phyloP scores from a whole-genome alignment of 2,329 filamentous ascomycete genomes.

The Dothistroma pini region DNA sequence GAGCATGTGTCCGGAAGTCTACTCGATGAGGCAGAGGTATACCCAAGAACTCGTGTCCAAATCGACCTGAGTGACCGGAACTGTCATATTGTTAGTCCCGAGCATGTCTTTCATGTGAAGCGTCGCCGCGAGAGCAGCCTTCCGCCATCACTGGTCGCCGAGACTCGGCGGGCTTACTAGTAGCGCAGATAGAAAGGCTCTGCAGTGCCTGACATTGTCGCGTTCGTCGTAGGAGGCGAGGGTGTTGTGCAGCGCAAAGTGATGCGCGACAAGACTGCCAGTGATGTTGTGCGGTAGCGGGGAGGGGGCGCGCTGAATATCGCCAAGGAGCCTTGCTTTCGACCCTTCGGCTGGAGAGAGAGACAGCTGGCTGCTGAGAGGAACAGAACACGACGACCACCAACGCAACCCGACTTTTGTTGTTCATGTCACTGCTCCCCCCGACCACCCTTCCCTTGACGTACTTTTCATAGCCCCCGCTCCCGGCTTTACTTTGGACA shows the following conservation, averaged over 20 bases:
- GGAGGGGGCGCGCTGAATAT: not conserved
- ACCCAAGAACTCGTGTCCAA: conserved; percentile 98
- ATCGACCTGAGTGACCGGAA: conserved; percentile 94
- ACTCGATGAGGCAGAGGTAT: conserved; percentile 23
- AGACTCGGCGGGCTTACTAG: conserved; percentile 63
- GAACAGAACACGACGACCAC: not conserved
- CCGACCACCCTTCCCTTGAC: not conserved
- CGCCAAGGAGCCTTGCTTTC: not conserved
- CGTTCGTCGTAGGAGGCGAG: not conserved
- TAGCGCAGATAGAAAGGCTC: conserved; percentile 96
- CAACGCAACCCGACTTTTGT: not conserved
- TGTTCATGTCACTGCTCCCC: not conserved
- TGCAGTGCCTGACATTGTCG: conserved; percentile 55
- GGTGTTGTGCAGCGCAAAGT: not conserved
- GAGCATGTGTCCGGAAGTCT: not conserved
- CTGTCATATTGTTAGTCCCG: conserved; percentile 46
- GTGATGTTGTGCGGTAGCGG: not conserved
- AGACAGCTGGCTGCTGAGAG: not conserved
- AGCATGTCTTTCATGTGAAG: not conserved
- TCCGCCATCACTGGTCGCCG: not conserved
- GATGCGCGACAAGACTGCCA: not conserved
- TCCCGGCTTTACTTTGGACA: not conserved
- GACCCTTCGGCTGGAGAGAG: not conserved
- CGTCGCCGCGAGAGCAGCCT: not conserved
- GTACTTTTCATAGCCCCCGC: not conserved